These are phyloP conservation scores for Batrachochytrium dendrobatidis DNA, from an alignment of 371 early-diverging fungal genomes.

Conservation along the genomic window DNA sequence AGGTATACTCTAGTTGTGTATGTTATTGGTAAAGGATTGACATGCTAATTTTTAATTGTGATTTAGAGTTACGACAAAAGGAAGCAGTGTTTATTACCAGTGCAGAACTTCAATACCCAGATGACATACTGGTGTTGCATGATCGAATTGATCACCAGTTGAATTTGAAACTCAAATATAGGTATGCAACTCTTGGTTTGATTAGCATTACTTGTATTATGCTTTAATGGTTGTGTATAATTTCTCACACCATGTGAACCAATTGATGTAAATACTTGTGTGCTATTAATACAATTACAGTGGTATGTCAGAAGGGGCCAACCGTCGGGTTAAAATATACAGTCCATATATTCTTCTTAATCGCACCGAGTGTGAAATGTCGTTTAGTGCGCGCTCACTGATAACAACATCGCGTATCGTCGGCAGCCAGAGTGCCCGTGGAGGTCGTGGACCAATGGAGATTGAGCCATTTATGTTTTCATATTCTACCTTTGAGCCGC, in stretches of 20 bases:
- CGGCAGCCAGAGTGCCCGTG: constrained; percentile 48
- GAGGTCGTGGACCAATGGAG: neutral
- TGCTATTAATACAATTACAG: constrained; percentile 9
- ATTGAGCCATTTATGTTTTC: constrained; percentile 87
- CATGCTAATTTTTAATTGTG: constrained; percentile 1
- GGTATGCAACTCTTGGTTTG: constrained; percentile 28
- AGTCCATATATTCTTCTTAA: constrained; percentile 82
- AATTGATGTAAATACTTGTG: too few relatives aligned
- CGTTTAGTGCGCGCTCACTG: constrained; percentile 68
- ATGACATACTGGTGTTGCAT: constrained; percentile 60
- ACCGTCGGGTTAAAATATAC: constrained; percentile 50
- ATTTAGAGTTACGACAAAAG: constrained; percentile 57
- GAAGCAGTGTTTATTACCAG: constrained; percentile 79
- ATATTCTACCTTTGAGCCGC: constrained; percentile 70
- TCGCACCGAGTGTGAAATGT: constrained; percentile 77
- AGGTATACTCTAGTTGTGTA: constrained; percentile 18
- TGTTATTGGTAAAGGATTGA: neutral
- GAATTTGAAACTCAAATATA: constrained; percentile 61
- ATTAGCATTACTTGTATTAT: neutral
- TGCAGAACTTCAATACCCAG: constrained; percentile 52
- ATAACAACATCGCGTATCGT: constrained; percentile 66
- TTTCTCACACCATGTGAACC: too few relatives aligned
- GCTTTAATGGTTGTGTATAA: too few relatives aligned
- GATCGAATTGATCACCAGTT: constrained; percentile 59
- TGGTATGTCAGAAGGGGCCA: constrained; percentile 28